A percentile compares a stretch with the other conserved stretches of the same genome.
Conservation (phyloP, 2,329 filamentous ascomycete species). For the Lachnellula willkommii region DNA sequence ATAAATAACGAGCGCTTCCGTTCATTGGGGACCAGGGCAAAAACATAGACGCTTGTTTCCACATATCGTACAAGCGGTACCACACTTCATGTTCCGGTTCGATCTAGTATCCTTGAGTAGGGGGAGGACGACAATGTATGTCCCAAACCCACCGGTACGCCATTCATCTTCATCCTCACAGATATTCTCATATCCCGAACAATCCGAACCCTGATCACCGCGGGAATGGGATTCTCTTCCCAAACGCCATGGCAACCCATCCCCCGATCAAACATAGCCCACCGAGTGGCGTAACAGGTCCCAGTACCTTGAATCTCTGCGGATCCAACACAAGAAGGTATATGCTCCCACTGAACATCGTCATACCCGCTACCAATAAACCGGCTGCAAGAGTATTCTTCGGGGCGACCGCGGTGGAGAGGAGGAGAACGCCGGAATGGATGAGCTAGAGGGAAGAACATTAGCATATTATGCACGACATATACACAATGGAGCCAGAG, state of each 20-base stretch:
- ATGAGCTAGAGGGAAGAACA: slow-evolving; percentile 45
- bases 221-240: slow-evolving; percentile 34
- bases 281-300: slow-evolving; percentile 61
- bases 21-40: no score
- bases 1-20: no score
- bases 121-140: neutral
- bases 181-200: neutral
- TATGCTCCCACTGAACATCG: slow-evolving; percentile 61
- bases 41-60: no score
- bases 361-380: slow-evolving; percentile 61
- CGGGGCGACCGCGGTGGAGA: slow-evolving; percentile 47
- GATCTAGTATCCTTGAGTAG: no score
- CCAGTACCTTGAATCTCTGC: slow-evolving; percentile 52
- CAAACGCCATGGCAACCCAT: slow-evolving; percentile 33
- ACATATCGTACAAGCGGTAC: no score
- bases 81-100: no score
- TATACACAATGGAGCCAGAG: neutral
- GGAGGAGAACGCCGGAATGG: slow-evolving; percentile 55
- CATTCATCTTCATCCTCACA: neutral
- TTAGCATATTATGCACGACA: neutral
- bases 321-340: slow-evolving; percentile 61
- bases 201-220: slow-evolving; percentile 12
- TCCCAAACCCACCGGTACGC: neutral
- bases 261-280: slow-evolving; percentile 60
- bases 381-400: slow-evolving; percentile 51